These are phyloP conservation scores for Bacterosira constricta DNA, from an alignment of 108 stramenopile genomes.

Conservation along the genomic window DNA sequence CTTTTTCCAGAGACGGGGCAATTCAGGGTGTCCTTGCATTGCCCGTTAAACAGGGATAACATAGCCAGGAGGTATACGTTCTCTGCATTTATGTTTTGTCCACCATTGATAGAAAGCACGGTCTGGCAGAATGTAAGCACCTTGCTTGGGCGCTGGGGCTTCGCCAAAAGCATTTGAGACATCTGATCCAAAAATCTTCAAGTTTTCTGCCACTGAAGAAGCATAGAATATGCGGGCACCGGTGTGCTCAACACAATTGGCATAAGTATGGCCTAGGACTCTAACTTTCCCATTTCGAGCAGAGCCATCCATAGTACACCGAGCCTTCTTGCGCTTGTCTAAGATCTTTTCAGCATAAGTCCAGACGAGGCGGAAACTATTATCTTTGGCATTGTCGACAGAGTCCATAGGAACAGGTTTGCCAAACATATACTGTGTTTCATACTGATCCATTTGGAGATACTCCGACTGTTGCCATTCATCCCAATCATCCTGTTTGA, in stretches of 20 bases:
- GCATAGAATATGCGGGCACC: conserved; percentile 25
- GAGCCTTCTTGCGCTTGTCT: background rate
- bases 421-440: background rate
- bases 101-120: conserved; percentile 38
- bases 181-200: conserved; percentile 18
- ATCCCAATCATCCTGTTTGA: conserved; percentile 3
- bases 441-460: too few relatives aligned
- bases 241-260: conserved; percentile 20
- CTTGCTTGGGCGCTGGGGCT: conserved; percentile 25
- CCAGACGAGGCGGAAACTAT: background rate
- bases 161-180: conserved; percentile 42
- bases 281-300: background rate
- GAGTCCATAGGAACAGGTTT: background rate
- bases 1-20: conserved; percentile 10
- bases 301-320: background rate
- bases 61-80: background rate
- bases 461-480: conserved; percentile 10
- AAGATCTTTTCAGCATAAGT: background rate
- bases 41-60: background rate
- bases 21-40: conserved; percentile 8
- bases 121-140: conserved; percentile 35
- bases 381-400: background rate
- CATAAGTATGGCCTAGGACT: background rate
- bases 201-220: conserved; percentile 10
- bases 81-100: background rate